Conservation (phyloP, 2,329 filamentous ascomycete genomes). For the Aspergillus pseudotamarii region DNA sequence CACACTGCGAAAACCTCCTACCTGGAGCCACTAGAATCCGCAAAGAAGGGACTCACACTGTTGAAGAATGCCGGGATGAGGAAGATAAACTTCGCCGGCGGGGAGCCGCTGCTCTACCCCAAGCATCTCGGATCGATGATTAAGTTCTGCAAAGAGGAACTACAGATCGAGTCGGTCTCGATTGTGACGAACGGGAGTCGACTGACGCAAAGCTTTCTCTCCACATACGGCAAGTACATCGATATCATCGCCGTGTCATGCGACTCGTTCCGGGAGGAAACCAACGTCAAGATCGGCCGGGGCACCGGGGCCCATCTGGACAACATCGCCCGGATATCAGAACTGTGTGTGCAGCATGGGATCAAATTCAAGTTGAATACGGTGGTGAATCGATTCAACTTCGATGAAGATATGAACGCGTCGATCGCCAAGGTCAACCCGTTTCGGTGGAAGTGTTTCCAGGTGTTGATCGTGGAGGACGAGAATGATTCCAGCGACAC, state of each 20-base stretch:
- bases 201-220: slow-evolving; percentile 49
- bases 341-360: slow-evolving; percentile 50
- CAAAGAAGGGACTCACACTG: slow-evolving; percentile 50
- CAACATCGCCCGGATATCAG: slow-evolving; percentile 47
- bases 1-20: slow-evolving; percentile 56
- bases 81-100: slow-evolving; percentile 60
- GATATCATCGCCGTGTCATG: slow-evolving; percentile 61
- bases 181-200: slow-evolving; percentile 59
- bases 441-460: slow-evolving; percentile 61
- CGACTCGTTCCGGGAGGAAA: slow-evolving; percentile 56
- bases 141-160: slow-evolving; percentile 52
- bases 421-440: slow-evolving; percentile 46
- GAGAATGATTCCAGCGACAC: slow-evolving; percentile 54
- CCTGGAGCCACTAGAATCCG: slow-evolving; percentile 44
- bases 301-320: slow-evolving; percentile 52
- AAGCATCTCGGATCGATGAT: slow-evolving; percentile 15
- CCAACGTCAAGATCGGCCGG: slow-evolving; percentile 56
- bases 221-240: slow-evolving; percentile 46
- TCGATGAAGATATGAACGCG: slow-evolving; percentile 51
- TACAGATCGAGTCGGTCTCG: slow-evolving; percentile 54
- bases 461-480: slow-evolving; percentile 55
- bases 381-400: slow-evolving; percentile 46
- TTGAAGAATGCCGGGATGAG: slow-evolving; percentile 56
- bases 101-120: slow-evolving; percentile 58
- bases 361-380: slow-evolving; percentile 64